These are phyloP conservation scores for Boletus rubropictus DNA, from an alignment of 768 basidiomycete species.

Conservation along the genomic window DNA sequence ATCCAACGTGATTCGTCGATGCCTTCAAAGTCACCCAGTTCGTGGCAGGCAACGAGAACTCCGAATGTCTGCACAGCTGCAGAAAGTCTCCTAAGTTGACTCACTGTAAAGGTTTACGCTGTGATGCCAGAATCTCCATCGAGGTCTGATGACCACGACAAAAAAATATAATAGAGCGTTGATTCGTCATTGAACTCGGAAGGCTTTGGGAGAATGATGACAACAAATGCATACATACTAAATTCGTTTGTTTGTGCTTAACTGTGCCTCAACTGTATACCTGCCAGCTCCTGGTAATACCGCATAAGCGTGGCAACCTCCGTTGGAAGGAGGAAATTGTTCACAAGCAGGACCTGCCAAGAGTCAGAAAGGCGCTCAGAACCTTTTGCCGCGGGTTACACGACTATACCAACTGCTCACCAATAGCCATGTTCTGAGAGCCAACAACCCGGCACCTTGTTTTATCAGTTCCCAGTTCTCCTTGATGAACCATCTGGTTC, in stretches of 20 bases:
- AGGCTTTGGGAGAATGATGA: too few relatives aligned
- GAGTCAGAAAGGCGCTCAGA: background rate
- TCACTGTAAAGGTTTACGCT: too few relatives aligned
- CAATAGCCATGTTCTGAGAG: conserved; percentile 55
- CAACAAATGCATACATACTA: background rate
- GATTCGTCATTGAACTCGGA: too few relatives aligned
- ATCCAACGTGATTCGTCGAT: too few relatives aligned
- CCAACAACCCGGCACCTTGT: conserved; percentile 61
- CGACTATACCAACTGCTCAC: conserved; percentile 32
- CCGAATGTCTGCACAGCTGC: too few relatives aligned
- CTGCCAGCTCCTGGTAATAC: conserved; percentile 51
- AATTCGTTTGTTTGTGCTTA: background rate
- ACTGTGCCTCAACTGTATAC: conserved; percentile 36
- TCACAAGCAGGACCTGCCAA: conserved; percentile 47
- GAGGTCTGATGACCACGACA: too few relatives aligned
- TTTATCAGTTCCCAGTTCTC: conserved; percentile 65
- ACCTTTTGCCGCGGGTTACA: background rate
- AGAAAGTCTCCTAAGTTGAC: too few relatives aligned
- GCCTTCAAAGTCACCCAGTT: too few relatives aligned
- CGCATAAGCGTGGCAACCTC: conserved; percentile 48
- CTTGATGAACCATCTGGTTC: conserved; percentile 49
- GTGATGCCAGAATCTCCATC: too few relatives aligned
- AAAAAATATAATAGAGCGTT: too few relatives aligned
- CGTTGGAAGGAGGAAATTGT: conserved; percentile 45
- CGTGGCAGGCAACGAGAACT: too few relatives aligned